These are phyloP conservation scores for Paraglomus occultum DNA, from an alignment of 192 early-diverging fungal species.

Conservation along the genomic window DNA sequence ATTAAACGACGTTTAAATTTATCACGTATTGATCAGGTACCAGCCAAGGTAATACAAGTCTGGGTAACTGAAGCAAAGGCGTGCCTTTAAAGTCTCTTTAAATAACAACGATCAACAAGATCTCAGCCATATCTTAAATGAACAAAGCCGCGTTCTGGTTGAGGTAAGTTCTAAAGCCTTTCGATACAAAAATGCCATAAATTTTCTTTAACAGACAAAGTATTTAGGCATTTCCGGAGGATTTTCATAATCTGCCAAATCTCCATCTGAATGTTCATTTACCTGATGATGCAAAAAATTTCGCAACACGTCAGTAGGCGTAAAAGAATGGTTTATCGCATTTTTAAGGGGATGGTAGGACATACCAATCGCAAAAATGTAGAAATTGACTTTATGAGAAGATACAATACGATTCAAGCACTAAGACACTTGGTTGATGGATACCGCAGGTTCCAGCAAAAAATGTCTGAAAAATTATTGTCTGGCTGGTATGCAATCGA, in stretches of 20 bases:
- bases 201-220: too few species aligned
- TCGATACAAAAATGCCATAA: too few species aligned
- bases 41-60: background rate
- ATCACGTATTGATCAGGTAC: background rate
- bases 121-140: too few species aligned
- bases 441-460: background rate
- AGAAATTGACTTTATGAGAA: background rate
- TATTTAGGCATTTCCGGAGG: background rate
- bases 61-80: background rate
- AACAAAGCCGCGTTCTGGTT: too few species aligned
- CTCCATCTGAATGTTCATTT: background rate
- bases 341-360: conserved; percentile 3
- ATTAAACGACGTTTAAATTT: too few species aligned
- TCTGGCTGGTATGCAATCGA: conserved; percentile 2
- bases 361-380: background rate
- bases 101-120: too few species aligned
- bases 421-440: background rate
- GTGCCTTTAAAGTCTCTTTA: too few species aligned
- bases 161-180: too few species aligned
- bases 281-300: background rate
- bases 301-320: background rate
- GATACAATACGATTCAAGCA: conserved; percentile 1
- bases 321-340: conserved; percentile 11
- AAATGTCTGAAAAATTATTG: conserved; percentile 1
- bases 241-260: background rate